phyloP scores from a whole-genome alignment of 2,329 filamentous ascomycete species.

The Curvularia eragrostidis region DNA sequence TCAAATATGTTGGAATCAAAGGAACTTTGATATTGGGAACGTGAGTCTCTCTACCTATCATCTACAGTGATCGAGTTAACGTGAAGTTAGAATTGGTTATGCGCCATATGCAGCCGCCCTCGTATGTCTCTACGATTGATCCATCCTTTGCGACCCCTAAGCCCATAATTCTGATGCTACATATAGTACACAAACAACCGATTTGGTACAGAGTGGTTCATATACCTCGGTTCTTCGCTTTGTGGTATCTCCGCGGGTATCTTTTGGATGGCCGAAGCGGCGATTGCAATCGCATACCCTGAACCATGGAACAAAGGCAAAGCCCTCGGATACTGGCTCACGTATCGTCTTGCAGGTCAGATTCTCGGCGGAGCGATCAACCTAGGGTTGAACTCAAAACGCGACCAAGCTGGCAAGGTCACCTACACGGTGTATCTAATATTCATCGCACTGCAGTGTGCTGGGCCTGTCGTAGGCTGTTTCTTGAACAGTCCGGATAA shows the following conservation, averaged over 20 bases:
- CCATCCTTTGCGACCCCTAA: no score
- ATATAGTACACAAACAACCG: constrained; percentile 71
- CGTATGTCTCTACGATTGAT: background rate
- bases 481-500: constrained; percentile 66
- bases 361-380: constrained; percentile 76
- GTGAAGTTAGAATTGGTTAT: constrained; percentile 63
- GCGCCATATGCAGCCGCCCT: constrained; percentile 71
- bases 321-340: constrained; percentile 71
- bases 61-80: background rate
- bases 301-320: constrained; percentile 62
- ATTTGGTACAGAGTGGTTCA: constrained; percentile 72
- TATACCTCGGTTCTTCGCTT: constrained; percentile 70
- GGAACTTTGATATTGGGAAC: constrained; percentile 74
- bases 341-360: constrained; percentile 67
- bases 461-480: constrained; percentile 69
- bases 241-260: constrained; percentile 75
- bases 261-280: constrained; percentile 78
- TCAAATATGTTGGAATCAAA: constrained; percentile 73
- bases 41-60: constrained; percentile 41
- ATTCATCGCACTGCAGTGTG: constrained; percentile 73
- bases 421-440: constrained; percentile 72
- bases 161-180: background rate
- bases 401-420: constrained; percentile 66
- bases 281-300: constrained; percentile 74
- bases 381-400: constrained; percentile 67